These are phyloP conservation scores for Phytophthora syringae DNA, from an alignment of 352 stramenopile species.

Conservation along the genomic window DNA sequence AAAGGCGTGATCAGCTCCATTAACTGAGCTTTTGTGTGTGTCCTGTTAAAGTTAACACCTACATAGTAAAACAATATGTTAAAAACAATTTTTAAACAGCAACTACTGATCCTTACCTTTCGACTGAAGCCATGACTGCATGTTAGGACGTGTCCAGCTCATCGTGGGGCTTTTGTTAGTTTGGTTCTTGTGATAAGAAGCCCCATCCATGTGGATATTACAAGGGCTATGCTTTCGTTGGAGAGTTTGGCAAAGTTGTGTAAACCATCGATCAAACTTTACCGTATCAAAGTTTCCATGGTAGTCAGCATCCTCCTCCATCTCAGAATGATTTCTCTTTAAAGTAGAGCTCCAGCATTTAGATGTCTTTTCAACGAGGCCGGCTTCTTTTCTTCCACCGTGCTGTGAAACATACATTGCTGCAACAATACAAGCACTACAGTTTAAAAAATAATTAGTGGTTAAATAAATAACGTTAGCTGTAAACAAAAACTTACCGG, in stretches of 20 bases:
- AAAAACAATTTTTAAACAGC: too few species aligned
- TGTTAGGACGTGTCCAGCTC: neutral
- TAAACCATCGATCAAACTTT: too few species aligned
- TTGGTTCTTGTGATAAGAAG: conserved; percentile 7
- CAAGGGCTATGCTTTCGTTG: neutral
- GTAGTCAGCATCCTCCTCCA: conserved; percentile 1
- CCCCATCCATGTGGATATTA: conserved; percentile 1
- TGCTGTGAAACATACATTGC: neutral
- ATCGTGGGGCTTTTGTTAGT: conserved; percentile 3
- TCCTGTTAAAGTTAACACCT: too few species aligned
- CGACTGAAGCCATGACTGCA: neutral
- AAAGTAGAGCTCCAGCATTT: neutral
- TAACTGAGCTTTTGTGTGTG: too few species aligned
- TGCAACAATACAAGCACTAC: conserved; percentile 6
- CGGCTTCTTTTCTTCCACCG: neutral
- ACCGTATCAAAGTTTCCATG: conserved; percentile 9
- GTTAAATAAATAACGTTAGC: neutral
- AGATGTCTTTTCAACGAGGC: neutral
- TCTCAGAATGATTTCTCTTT: neutral
- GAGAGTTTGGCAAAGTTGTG: too few species aligned
- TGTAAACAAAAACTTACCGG: conserved; percentile 4
- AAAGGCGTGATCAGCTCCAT: too few species aligned
- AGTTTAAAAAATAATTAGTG: too few species aligned
- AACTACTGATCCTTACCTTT: too few species aligned
- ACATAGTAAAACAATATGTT: too few species aligned